Conservation (phyloP, 768 basidiomycete species). For the Amanita phalloides region DNA sequence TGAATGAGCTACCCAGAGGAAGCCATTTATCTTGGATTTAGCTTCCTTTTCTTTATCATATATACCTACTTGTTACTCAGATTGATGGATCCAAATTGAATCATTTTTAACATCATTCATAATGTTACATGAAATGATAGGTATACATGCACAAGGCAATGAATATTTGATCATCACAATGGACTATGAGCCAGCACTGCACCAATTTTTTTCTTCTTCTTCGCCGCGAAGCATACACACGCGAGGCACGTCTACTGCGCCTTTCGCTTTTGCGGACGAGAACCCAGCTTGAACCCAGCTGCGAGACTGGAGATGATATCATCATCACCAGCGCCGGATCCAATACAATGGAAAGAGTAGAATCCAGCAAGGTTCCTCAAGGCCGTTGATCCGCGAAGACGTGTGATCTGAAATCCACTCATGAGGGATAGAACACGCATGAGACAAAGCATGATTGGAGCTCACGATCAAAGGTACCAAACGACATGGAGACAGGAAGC, state of each 20-base stretch:
- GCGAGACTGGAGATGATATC: slow-evolving; percentile 37
- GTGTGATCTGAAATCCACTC: slow-evolving; percentile 30
- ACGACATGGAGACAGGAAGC: slow-evolving; percentile 45
- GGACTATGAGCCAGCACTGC: neutral
- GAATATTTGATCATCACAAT: neutral
- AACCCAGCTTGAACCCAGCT: slow-evolving; percentile 35
- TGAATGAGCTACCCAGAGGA: no score
- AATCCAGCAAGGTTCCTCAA: slow-evolving; percentile 85
- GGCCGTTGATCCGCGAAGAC: slow-evolving; percentile 77
- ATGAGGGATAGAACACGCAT: no score
- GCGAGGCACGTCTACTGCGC: slow-evolving; percentile 18
- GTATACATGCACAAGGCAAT: no score
- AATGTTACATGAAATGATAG: no score
- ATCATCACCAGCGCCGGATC: slow-evolving; percentile 26
- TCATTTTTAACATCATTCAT: no score
- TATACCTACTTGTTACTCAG: no score
- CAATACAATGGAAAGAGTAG: slow-evolving; percentile 53
- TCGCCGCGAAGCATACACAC: slow-evolving; percentile 30
- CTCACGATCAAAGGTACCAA: slow-evolving; percentile 82
- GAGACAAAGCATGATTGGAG: no score
- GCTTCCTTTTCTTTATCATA: no score
- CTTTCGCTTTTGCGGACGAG: slow-evolving; percentile 5
- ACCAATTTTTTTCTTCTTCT: slow-evolving; percentile 9
- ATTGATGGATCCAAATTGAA: no score
- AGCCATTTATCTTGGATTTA: no score